Evolutionary conservation across 2,329 filamentous ascomycete genomes (phyloP).

Genomic region (Trichoderma sp.): DNA sequence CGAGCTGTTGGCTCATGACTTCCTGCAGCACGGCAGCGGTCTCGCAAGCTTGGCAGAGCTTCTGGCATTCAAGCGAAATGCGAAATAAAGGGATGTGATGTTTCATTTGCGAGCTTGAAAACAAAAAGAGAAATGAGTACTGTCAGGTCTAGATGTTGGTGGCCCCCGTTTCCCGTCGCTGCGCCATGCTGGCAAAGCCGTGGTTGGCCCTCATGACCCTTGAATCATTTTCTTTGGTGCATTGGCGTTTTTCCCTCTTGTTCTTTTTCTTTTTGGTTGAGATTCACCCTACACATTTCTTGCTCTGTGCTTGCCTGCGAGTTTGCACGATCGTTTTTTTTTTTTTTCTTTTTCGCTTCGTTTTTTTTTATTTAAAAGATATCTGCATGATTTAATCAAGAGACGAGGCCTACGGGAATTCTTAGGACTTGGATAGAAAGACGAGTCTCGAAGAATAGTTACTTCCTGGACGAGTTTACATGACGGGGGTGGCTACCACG

Average conservation of each 20-base stretch:
- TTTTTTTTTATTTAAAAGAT: slow-evolving; percentile 9
- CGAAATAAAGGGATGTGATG: slow-evolving; percentile 46
- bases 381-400: slow-evolving; percentile 17
- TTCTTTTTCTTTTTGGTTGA: slow-evolving; percentile 15
- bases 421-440: slow-evolving; percentile 19
- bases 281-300: slow-evolving; percentile 15
- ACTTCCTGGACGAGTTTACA: slow-evolving; percentile 11
- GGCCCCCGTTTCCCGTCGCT: slow-evolving; percentile 13
- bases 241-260: slow-evolving; percentile 19
- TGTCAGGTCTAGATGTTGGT: not conserved
- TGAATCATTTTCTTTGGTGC: slow-evolving; percentile 18
- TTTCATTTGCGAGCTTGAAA: slow-evolving; percentile 10
- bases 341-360: not conserved
- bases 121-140: slow-evolving; percentile 21
- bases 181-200: not conserved
- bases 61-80: slow-evolving; percentile 78
- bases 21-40: slow-evolving; percentile 87
- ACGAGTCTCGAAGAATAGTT: slow-evolving; percentile 14
- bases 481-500: slow-evolving; percentile 6
- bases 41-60: slow-evolving; percentile 80
- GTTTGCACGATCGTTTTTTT: not conserved
- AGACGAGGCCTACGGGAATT: slow-evolving; percentile 13
- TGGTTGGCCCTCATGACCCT: slow-evolving; percentile 11
- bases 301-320: slow-evolving; percentile 14
- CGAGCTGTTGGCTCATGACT: slow-evolving; percentile 88